Percentiles rank a stretch among this genome's conserved stretches.
phyloP scores from a whole-genome alignment of 345 rosid species.

The Viola odorata region DNA sequence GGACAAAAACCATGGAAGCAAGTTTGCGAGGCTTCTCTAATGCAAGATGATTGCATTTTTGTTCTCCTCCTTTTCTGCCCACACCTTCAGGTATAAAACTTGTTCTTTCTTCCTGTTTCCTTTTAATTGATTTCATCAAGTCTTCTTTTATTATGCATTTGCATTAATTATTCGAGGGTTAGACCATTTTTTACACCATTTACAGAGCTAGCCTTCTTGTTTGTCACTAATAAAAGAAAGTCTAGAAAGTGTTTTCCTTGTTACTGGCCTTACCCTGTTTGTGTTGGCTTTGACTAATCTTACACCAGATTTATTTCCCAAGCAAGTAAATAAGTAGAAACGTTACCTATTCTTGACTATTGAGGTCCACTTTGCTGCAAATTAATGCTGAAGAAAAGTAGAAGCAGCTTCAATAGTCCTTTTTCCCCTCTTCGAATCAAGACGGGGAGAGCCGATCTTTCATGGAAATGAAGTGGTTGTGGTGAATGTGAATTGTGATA shows the following conservation, averaged over 20 bases:
- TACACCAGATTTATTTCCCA: too few species aligned
- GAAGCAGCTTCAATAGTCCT: background rate
- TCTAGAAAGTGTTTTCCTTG: background rate
- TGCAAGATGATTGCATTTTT: constrained; percentile 41
- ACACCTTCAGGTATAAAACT: background rate
- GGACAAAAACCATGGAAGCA: constrained; percentile 55
- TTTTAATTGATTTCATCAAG: background rate
- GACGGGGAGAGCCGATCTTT: background rate
- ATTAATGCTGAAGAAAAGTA: background rate
- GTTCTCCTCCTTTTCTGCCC: background rate
- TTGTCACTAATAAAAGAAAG: background rate
- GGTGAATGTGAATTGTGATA: background rate
- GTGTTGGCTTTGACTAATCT: background rate
- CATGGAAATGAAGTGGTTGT: background rate
- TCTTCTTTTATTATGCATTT: background rate
- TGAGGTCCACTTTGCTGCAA: background rate
- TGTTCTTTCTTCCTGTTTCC: background rate
- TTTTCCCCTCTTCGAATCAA: background rate
- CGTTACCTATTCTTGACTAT: too few species aligned
- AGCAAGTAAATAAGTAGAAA: too few species aligned
- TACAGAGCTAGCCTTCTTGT: constrained; percentile 2
- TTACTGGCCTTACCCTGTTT: background rate
- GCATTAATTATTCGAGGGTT: constrained; percentile 5
- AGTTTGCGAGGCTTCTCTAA: constrained; percentile 38
- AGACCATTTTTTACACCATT: constrained; percentile 13